Evolutionary conservation across 192 early-diverging fungal species (phyloP), one percentile per base, ranked within the genome.

Genomic region (Linnemannia zychae): DNA sequence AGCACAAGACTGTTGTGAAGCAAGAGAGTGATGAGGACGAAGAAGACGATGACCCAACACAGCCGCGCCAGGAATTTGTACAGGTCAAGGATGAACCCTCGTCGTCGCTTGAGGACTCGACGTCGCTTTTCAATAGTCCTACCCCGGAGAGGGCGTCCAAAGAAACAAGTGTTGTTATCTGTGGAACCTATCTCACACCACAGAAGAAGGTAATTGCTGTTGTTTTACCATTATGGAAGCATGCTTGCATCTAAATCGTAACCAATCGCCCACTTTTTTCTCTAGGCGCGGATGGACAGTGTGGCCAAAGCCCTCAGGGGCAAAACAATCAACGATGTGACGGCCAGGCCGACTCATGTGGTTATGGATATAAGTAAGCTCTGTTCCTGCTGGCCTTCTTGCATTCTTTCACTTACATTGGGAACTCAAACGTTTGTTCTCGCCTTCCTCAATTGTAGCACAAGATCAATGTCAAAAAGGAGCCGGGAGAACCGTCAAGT

Each of bases 361-460:
- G 83, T 85, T 2, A 66, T 85, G 74, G 73, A 85, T 47, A 76
- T 76, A 33, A 63, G 83, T 85, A 85, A 40, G 73, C 3, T 11
- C 6, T 9, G 1, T 53, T 24, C 31, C 15, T 44, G 40, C 40
- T 44, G 40, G 9, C 15, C 0, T 71, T 18, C 40, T n/a, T 70
- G 37, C 16, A n/a, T 40, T 70, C 24, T 4, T 36, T n/a, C 6
- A 67, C 2, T 3, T 50, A 16, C 13, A 5, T 70, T 52, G 28
- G 22, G 17, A 20, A 37, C 33, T 33, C 15, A n/a, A 22, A n/a
- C 28, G 60, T 31, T 33, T 36, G 33, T 1, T 48, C n/a, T 46
- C 33, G 46, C 33, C 20, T 28, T 15, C 20, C 7, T 50, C 71
- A 52, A 7, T 28, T 18, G 13, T 49, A 78, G 75, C 71, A 7